Percentiles rank a stretch among this genome's conserved stretches.
Evolutionary conservation across 371 early-diverging fungal genomes (phyloP).

Genomic region (Mucor sp.): DNA sequence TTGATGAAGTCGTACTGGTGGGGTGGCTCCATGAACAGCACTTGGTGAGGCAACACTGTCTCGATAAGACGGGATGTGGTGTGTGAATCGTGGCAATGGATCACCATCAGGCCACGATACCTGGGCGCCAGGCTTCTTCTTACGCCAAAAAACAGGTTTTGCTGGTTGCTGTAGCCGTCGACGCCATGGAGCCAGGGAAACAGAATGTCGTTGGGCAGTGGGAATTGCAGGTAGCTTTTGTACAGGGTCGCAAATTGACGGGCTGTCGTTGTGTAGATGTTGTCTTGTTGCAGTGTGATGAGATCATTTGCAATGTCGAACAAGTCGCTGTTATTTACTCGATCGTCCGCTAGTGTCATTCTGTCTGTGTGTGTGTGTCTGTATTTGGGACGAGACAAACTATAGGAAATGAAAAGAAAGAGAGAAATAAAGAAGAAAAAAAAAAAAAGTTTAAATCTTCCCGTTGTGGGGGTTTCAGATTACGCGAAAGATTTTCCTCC

Average conservation of each 20-base stretch:
- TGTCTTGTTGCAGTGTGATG: slow-evolving; percentile 2
- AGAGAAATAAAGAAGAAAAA: slow-evolving; percentile 1
- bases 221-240: slow-evolving; percentile 34
- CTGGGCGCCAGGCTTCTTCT: slow-evolving; percentile 41
- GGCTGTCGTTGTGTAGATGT: slow-evolving; percentile 13
- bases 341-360: background rate
- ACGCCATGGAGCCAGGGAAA: slow-evolving; percentile 75
- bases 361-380: background rate
- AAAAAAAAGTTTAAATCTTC: background rate
- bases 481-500: background rate
- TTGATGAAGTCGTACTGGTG: slow-evolving; percentile 7
- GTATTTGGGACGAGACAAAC: no score
- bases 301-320: slow-evolving; percentile 8
- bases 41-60: slow-evolving; percentile 11
- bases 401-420: background rate
- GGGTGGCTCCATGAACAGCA: background rate
- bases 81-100: slow-evolving; percentile 35
- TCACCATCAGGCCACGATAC: slow-evolving; percentile 47
- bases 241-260: slow-evolving; percentile 4
- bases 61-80: slow-evolving; percentile 25
- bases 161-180: slow-evolving; percentile 51
- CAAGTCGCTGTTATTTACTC: background rate
- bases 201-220: slow-evolving; percentile 56
- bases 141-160: slow-evolving; percentile 63
- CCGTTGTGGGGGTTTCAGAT: slow-evolving; percentile 3